Conservation (phyloP, 2,329 filamentous ascomycete genomes). For the Cordyceps fumosorosea region DNA sequence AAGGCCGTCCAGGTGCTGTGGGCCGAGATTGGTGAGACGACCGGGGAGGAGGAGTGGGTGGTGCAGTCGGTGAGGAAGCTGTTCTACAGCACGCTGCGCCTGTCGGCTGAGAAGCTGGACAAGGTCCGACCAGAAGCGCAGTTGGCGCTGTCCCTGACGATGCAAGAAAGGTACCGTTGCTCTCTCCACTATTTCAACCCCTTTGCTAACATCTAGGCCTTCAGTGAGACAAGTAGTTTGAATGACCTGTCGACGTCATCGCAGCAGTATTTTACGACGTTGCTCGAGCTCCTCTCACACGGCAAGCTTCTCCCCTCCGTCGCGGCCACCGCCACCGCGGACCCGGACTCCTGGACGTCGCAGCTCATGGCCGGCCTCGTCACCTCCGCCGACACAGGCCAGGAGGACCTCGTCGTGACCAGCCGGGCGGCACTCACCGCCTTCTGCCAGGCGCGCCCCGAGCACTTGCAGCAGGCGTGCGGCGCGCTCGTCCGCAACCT, state of each 20-base stretch:
- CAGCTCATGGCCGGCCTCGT: slow-evolving; percentile 60
- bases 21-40: slow-evolving; percentile 25
- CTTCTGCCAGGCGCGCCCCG: slow-evolving; percentile 38
- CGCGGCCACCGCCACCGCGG: slow-evolving; percentile 26
- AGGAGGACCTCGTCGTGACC: slow-evolving; percentile 65
- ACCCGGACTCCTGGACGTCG: slow-evolving; percentile 36
- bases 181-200: not conserved
- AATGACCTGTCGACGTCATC: slow-evolving; percentile 48
- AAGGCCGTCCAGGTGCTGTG: slow-evolving; percentile 64
- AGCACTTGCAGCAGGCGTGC: slow-evolving; percentile 39
- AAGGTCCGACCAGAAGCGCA: slow-evolving; percentile 68
- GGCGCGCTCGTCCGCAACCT: slow-evolving; percentile 49
- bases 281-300: slow-evolving; percentile 41
- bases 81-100: slow-evolving; percentile 50
- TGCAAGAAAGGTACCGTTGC: slow-evolving; percentile 38
- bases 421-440: slow-evolving; percentile 58
- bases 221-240: slow-evolving; percentile 24
- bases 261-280: slow-evolving; percentile 48
- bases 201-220: not conserved
- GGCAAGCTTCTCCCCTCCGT: slow-evolving; percentile 32
- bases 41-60: slow-evolving; percentile 20
- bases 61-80: slow-evolving; percentile 30
- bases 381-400: slow-evolving; percentile 70
- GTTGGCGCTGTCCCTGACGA: slow-evolving; percentile 38
- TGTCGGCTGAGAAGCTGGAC: slow-evolving; percentile 86